phyloP scores from a whole-genome alignment of 345 rosid genomes.

The Boechera divaricarpa region DNA sequence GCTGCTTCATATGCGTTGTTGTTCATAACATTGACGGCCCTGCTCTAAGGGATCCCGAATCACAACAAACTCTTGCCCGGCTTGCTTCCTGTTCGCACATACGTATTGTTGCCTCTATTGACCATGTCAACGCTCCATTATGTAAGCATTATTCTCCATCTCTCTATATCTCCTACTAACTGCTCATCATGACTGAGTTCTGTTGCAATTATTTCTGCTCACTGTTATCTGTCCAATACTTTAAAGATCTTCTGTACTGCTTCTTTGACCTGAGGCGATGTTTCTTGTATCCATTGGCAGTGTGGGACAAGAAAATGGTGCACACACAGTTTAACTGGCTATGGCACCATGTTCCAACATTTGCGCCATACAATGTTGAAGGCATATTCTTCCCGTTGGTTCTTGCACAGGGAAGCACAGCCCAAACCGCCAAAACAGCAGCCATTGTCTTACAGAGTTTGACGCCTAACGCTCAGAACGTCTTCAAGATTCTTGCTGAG shows the following conservation, averaged over 20 bases:
- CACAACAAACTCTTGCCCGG: slow-evolving; percentile 76
- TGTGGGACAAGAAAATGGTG: slow-evolving; percentile 99
- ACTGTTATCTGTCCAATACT: slow-evolving; percentile 4
- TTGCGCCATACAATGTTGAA: slow-evolving; percentile 79
- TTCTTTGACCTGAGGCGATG: slow-evolving; percentile 6
- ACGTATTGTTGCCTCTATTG: slow-evolving; percentile 84
- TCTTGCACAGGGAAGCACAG: slow-evolving; percentile 68
- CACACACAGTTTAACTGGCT: slow-evolving; percentile 87
- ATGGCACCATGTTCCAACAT: slow-evolving; percentile 93
- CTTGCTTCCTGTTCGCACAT: slow-evolving; percentile 80
- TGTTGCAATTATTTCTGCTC: neutral
- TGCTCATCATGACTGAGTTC: slow-evolving; percentile 5
- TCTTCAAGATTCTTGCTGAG: slow-evolving; percentile 85
- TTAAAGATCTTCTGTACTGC: neutral
- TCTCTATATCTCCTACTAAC: neutral
- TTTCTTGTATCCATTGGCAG: slow-evolving; percentile 46
- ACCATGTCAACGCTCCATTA: slow-evolving; percentile 85
- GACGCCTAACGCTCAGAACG: slow-evolving; percentile 92
- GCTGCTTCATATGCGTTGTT: slow-evolving; percentile 67
- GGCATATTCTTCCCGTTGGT: slow-evolving; percentile 85
- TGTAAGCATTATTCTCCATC: slow-evolving; percentile 53
- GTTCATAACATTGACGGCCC: slow-evolving; percentile 93
- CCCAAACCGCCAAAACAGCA: slow-evolving; percentile 85
- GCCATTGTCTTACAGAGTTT: slow-evolving; percentile 88
- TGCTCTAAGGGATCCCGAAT: slow-evolving; percentile 76